These are phyloP conservation scores for Talaromyces albobiverticillius DNA, from an alignment of 2,329 filamentous ascomycete genomes.

Conservation along the genomic window DNA sequence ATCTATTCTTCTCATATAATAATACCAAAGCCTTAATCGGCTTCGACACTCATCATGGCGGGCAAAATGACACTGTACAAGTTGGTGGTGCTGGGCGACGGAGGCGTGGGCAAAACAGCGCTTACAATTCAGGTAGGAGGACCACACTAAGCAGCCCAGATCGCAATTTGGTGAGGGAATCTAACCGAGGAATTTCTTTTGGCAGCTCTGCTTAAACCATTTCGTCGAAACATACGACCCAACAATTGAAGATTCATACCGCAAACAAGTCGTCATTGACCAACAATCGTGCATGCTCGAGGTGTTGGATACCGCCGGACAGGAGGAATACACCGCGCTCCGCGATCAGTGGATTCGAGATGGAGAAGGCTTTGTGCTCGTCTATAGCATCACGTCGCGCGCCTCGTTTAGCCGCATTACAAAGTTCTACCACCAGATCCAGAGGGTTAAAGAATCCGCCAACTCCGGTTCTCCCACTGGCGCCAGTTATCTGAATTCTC, in stretches of 20 bases:
- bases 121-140: constrained; percentile 71
- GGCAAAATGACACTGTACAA: constrained; percentile 96
- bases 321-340: constrained; percentile 96
- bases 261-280: constrained; percentile 78
- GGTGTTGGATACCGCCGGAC: constrained; percentile 92
- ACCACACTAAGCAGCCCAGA: not conserved
- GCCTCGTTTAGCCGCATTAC: constrained; percentile 94
- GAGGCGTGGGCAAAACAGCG: constrained; percentile 91
- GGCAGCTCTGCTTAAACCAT: constrained; percentile 88
- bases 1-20: too few relatives aligned
- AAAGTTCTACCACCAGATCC: constrained; percentile 94
- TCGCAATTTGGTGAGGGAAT: not conserved
- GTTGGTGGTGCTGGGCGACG: constrained; percentile 90
- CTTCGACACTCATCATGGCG: constrained; percentile 59
- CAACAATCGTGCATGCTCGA: constrained; percentile 90
- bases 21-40: not conserved
- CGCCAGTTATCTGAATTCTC: constrained; percentile 50
- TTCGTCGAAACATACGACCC: constrained; percentile 89
- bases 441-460: constrained; percentile 87
- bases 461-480: constrained; percentile 54
- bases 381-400: constrained; percentile 97
- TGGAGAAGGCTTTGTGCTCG: constrained; percentile 93
- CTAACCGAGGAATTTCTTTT: not conserved
- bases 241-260: constrained; percentile 67
- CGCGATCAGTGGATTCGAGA: constrained; percentile 98